Evolutionary conservation across 495 filamentous ascomycete species (phyloP).

Genomic region (Xylaria palmicola): DNA sequence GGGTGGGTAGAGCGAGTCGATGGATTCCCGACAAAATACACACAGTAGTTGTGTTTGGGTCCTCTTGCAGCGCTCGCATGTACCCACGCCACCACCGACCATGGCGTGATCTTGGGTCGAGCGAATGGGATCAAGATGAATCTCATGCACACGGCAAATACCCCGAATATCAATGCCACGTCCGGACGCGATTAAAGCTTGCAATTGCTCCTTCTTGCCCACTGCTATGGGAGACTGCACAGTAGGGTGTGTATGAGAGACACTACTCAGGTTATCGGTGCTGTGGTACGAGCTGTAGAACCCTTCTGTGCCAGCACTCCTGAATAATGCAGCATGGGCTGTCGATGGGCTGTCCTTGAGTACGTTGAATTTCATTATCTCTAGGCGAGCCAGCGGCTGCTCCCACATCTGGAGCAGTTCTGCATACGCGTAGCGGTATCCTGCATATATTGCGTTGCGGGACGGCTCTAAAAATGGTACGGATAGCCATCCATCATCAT

Average conservation of each 20-base stretch:
- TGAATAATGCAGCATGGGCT: conserved; percentile 24
- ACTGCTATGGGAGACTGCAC: conserved; percentile 45
- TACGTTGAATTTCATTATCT: conserved; percentile 81
- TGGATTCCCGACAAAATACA: conserved; percentile 58
- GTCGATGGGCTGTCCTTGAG: conserved; percentile 44
- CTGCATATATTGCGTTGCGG: conserved; percentile 57
- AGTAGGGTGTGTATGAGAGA: conserved; percentile 19
- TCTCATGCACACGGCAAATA: conserved; percentile 58
- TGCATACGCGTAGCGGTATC: conserved; percentile 79
- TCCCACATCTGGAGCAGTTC: conserved; percentile 80
- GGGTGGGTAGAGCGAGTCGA: conserved; percentile 55
- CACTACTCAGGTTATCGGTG: conserved; percentile 25
- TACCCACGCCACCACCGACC: conserved; percentile 52
- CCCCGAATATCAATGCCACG: conserved; percentile 59
- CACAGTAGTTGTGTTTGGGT: conserved; percentile 56
- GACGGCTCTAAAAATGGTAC: conserved; percentile 68
- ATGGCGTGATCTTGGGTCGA: conserved; percentile 37
- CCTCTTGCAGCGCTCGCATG: conserved; percentile 51
- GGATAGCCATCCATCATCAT: conserved; percentile 69
- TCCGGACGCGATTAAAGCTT: conserved; percentile 37
- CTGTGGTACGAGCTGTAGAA: conserved; percentile 35
- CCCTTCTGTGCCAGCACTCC: conserved; percentile 26
- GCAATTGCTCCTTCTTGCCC: conserved; percentile 45
- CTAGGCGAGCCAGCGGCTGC: conserved; percentile 69
- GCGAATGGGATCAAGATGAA: conserved; percentile 50